A percentile compares a stretch with the other conserved stretches of the same genome.
Evolutionary conservation across 2,329 filamentous ascomycete genomes (phyloP).

Genomic region (Aspergillus sp.): DNA sequence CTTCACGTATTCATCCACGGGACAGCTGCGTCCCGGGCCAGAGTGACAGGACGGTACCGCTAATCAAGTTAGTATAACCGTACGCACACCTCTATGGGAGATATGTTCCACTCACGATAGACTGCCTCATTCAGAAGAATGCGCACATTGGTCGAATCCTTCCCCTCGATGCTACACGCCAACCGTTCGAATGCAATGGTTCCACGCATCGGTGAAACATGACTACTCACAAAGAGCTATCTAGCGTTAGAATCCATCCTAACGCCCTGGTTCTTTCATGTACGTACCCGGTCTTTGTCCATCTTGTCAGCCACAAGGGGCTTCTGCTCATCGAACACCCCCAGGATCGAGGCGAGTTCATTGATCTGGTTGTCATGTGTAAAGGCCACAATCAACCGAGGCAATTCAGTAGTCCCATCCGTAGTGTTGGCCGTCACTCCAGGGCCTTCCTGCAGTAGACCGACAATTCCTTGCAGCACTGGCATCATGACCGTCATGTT

Average conservation of each 20-base stretch:
- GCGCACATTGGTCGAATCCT: slow-evolving; percentile 47
- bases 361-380: slow-evolving; percentile 66
- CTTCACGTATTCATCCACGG: slow-evolving; percentile 45
- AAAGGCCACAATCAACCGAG: slow-evolving; percentile 60
- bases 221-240: slow-evolving; percentile 24
- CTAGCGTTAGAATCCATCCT: slow-evolving; percentile 7
- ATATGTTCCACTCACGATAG: slow-evolving; percentile 40
- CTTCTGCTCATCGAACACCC: slow-evolving; percentile 59
- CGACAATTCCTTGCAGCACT: slow-evolving; percentile 54
- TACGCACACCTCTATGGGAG: neutral
- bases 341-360: slow-evolving; percentile 58
- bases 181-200: slow-evolving; percentile 64
- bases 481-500: slow-evolving; percentile 49
- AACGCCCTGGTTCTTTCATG: neutral
- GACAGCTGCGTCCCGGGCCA: slow-evolving; percentile 56
- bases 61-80: neutral
- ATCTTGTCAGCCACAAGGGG: slow-evolving; percentile 49
- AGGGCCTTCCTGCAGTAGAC: slow-evolving; percentile 52
- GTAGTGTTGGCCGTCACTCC: slow-evolving; percentile 44
- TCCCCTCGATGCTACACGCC: slow-evolving; percentile 42
- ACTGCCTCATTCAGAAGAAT: slow-evolving; percentile 62
- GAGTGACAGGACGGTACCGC: slow-evolving; percentile 52
- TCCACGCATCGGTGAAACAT: slow-evolving; percentile 61
- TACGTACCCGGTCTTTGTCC: slow-evolving; percentile 32
- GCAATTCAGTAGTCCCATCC: slow-evolving; percentile 44